Evolutionary conservation across 2,329 filamentous ascomycete species (phyloP), one percentile per base, ranked within the genome.

Genomic region (Aspergillus pseudoterreus): DNA sequence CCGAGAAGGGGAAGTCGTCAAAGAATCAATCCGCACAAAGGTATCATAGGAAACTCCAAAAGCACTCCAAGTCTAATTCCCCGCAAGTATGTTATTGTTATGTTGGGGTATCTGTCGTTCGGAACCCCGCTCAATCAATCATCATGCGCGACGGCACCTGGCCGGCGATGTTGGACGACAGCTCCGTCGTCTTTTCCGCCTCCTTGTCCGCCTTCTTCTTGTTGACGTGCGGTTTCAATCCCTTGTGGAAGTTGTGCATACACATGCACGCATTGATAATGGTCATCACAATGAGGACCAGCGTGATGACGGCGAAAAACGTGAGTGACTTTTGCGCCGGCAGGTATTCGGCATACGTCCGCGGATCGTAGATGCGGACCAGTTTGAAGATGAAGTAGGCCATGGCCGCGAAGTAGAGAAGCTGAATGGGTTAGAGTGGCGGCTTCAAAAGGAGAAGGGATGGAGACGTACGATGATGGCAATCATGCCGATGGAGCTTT

Each of bases 311-410:
- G 47, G 94, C 92, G 66, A 99, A 99, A 53, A 91, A 90, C 4
- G 92, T 96, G 65, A 99, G 79, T 14, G 88, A 92, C 65, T 87
- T 88, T 55, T 87, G 83, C 35, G 94, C 92, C 4, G 92, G 86
- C 47, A 79, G 69, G 75, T 97, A 99, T 58, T 83, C 78, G 1
- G 68, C 49, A 47, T 68, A 69, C 60, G 83, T 82, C 41, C 69
- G 70, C 10, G 82, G 76, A 61, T 87, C 84, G 73, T 95, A 99
- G 84, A 99, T 99, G 68, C 94, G 89, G 53, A 94, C 87, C 49
- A 99, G 84, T 80, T 99, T 99, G 83, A 96, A 99, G 68, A 96
- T 82, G 78, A 99, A 99, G 77, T 97, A 99, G 51, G 86, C 90
- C 58, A 97, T 82, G 36, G 86, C 92, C 56, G 87, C 90, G 58